Conservation (phyloP, 306 rosid genomes). For the Fragaria nilgerrensis region DNA sequence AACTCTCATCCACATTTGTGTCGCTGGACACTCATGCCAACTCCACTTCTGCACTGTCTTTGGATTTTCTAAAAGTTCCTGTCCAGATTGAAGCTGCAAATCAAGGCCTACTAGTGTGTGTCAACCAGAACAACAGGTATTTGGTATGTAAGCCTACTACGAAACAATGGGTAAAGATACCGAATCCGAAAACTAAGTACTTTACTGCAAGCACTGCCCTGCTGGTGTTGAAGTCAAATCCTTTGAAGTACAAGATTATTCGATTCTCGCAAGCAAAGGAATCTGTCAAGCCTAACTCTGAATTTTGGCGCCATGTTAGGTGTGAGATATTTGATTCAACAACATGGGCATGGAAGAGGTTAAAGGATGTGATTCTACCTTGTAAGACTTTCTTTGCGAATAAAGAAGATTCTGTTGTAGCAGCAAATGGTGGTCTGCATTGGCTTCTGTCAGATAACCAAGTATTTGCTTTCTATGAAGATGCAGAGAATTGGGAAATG, state of each 20-base stretch:
- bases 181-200: not conserved
- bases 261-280: not conserved
- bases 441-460: not conserved
- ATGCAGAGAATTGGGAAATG: not conserved
- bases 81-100: not conserved
- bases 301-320: not conserved
- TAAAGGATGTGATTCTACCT: not conserved
- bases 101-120: not conserved
- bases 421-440: not conserved
- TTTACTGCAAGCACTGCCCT: not conserved
- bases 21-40: not conserved
- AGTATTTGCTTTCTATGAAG: slow-evolving; percentile 1
- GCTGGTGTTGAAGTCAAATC: not conserved
- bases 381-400: not conserved
- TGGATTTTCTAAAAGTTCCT: not conserved
- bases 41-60: not conserved
- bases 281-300: not conserved
- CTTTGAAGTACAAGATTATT: not conserved
- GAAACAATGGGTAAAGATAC: not conserved
- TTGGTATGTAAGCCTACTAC: not conserved
- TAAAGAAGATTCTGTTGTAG: not conserved
- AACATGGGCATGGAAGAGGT: not conserved
- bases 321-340: not conserved
- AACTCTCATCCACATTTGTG: not conserved
- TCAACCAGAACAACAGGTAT: not conserved